Evolutionary conservation across 768 basidiomycete species (phyloP), one percentile per base, ranked within the genome.

Genomic region (Podaxis rugospora): DNA sequence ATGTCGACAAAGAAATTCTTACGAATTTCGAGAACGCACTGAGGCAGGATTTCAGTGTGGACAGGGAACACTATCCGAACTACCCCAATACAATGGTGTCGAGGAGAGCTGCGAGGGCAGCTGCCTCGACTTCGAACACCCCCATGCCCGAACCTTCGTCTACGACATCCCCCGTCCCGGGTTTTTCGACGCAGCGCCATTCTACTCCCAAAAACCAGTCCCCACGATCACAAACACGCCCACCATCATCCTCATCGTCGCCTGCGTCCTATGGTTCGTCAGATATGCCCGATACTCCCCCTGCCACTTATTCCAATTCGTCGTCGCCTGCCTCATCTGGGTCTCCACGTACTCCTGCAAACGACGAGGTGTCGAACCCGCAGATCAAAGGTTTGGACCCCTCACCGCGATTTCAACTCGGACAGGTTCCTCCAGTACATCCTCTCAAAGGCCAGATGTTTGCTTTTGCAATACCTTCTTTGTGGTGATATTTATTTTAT

Each of bases 1-100:
- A 86, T 46, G 87, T 92, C 55, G 89, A 91, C 55, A 82, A 86
- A 0, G 68, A 76, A 0, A 85, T 85, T 0, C 74, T 92, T 0
- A 64, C 67, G 3, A 84, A 82, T 40, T 92, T 92, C 67, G 86
- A 90, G 66, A 67, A 68, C 0, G 82, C 82, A 68, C 82, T 90
- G 0, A 77, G 77, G 36, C 76, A 76, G 9, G 90, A 92, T 58
- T 92, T 90, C 63, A 59, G 68, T 14, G 71, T 73, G 14, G 67
- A 81, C 4, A 66, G 71, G 1, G 82, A 83, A 0, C 80, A 83
- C 0, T 91, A 87, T 58, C 89, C 89, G 0, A 81, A 83, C 0
- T 89, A 89, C 62, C 78, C 83, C 0, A 76, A 88, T 0, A 78
- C 83, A 0, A 80, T 85, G 66, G 83, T 85, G 0, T 87, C 86